Evolutionary conservation across 345 rosid species (phyloP).

Genomic region (Aethionema arabicum): DNA sequence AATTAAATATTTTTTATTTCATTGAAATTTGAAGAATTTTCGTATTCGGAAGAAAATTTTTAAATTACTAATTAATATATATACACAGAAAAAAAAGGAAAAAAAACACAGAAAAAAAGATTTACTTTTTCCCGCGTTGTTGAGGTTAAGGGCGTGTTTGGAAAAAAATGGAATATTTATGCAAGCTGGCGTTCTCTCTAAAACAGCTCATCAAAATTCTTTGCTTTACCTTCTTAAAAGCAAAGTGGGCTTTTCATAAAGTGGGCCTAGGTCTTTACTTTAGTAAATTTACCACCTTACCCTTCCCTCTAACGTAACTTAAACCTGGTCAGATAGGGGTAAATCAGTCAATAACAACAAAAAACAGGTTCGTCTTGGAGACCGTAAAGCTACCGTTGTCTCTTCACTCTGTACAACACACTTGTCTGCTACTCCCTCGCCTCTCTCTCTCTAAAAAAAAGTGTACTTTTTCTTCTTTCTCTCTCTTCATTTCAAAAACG

Average conservation of each 20-base stretch:
- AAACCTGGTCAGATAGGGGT: conserved; percentile 22
- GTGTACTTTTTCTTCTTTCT: conserved; percentile 7
- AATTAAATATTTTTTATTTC: too few species aligned
- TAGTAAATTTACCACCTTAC: neutral
- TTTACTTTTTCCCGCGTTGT: conserved; percentile 4
- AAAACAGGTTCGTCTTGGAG: conserved; percentile 31
- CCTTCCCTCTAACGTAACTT: neutral
- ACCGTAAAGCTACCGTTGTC: conserved; percentile 33
- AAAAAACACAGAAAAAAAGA: too few species aligned
- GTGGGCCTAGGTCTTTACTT: conserved; percentile 25
- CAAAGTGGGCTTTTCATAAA: conserved; percentile 6
- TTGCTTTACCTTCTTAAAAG: conserved; percentile 34
- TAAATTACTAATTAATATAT: too few species aligned
- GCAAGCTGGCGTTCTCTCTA: neutral
- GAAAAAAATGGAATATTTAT: conserved; percentile 12
- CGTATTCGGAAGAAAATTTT: too few species aligned
- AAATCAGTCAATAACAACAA: conserved; percentile 20
- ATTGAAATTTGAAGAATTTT: too few species aligned
- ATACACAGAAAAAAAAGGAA: too few species aligned
- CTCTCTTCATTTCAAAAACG: conserved; percentile 9
- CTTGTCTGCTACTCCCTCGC: conserved; percentile 32
- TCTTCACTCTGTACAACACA: conserved; percentile 40
- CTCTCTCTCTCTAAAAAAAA: conserved; percentile 30
- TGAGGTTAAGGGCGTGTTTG: conserved; percentile 9
- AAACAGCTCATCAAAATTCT: conserved; percentile 17